Percentiles rank a stretch among this genome's conserved stretches.
Conservation (phyloP, 805 yeast genomes). For the Cyberlindnera mycetangii region DNA sequence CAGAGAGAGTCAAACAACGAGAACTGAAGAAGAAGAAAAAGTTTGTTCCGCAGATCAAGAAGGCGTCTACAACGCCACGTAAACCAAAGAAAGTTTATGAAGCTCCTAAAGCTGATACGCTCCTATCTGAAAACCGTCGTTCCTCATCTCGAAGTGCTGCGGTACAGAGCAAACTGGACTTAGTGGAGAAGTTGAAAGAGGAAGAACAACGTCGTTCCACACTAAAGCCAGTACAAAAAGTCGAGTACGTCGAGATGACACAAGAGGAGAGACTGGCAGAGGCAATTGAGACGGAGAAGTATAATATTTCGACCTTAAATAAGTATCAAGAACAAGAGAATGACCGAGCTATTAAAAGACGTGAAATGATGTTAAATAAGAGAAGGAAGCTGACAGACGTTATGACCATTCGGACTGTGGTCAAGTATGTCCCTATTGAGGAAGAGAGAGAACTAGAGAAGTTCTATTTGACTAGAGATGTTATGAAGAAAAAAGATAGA, state of each 20-base stretch:
- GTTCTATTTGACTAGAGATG: constrained; percentile 37
- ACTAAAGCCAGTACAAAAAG: constrained; percentile 40
- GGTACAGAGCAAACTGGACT: constrained; percentile 70
- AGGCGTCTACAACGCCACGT: constrained; percentile 27
- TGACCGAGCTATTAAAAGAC: constrained; percentile 71
- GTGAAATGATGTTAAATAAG: constrained; percentile 66
- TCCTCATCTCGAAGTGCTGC: constrained; percentile 78
- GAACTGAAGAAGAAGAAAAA: constrained; percentile 28
- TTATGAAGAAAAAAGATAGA: constrained; percentile 41
- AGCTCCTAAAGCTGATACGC: constrained; percentile 46
- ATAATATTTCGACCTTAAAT: constrained; percentile 69
- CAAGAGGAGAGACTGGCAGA: constrained; percentile 55
- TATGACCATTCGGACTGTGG: constrained; percentile 47
- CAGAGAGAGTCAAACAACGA: constrained; percentile 35
- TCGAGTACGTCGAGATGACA: constrained; percentile 41
- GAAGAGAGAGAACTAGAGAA: constrained; percentile 57
- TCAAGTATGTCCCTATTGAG: constrained; percentile 54
- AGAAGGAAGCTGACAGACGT: constrained; percentile 60
- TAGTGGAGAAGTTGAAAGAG: constrained; percentile 65
- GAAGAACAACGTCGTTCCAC: constrained; percentile 57
- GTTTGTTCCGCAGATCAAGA: constrained; percentile 34
- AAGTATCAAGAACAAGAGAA: constrained; percentile 82
- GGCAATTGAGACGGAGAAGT: constrained; percentile 82
- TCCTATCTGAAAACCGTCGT: constrained; percentile 55
- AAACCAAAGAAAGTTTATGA: constrained; percentile 34